These are phyloP conservation scores for Trametes punicea DNA, from an alignment of 768 basidiomycete genomes.

Conservation along the genomic window DNA sequence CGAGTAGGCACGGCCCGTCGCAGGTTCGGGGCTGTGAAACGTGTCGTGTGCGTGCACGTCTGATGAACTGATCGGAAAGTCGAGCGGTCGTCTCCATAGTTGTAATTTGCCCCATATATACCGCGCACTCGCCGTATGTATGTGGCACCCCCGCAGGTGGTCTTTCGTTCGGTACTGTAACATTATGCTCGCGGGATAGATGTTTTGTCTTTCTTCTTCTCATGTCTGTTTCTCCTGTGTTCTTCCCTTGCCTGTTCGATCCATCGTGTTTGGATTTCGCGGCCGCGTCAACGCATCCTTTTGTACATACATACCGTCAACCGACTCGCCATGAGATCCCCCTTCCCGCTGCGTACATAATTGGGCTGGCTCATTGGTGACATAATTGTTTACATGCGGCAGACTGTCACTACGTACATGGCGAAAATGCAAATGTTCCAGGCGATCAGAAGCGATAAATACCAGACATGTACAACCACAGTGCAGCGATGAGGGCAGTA, in stretches of 20 bases:
- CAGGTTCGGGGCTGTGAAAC: background rate
- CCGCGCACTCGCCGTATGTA: conserved; percentile 1
- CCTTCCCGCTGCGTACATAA: background rate
- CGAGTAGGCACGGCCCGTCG: conserved; percentile 45
- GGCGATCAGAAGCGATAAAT: background rate
- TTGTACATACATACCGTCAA: conserved; percentile 12
- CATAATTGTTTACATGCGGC: conserved; percentile 6
- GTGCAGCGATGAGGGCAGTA: background rate
- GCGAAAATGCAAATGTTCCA: background rate
- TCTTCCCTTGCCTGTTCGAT: conserved; percentile 15
- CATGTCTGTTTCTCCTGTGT: conserved; percentile 1
- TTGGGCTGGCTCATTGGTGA: conserved; percentile 2
- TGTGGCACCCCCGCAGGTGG: conserved; percentile 2
- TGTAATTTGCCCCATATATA: conserved; percentile 4
- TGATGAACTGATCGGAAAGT: background rate
- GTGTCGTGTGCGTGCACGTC: background rate
- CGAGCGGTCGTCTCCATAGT: conserved; percentile 1
- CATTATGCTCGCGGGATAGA: conserved; percentile 33
- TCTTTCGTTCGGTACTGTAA: conserved; percentile 26
- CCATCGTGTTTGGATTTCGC: background rate
- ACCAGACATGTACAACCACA: background rate
- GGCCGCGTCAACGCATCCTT: conserved; percentile 3
- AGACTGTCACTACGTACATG: conserved; percentile 1
- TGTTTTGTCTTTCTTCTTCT: conserved; percentile 16
- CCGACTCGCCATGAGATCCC: background rate